Evolutionary conservation across 1,284 basidiomycete genomes (phyloP), one percentile per base, ranked within the genome.

Genomic region (Sphagnurus paluster): DNA sequence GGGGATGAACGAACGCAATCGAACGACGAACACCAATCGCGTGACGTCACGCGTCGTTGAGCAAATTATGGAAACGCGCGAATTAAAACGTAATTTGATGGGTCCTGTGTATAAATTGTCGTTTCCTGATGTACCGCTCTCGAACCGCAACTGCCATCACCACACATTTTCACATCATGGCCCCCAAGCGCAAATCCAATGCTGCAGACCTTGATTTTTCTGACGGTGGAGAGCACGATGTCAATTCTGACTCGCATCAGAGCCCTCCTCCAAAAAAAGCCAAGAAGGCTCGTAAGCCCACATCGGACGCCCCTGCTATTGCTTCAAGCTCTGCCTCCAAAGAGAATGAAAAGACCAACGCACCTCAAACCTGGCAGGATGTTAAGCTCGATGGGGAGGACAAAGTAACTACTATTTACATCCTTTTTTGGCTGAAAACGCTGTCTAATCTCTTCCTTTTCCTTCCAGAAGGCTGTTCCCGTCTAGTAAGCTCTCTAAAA

Each of bases 171-270:
- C 10, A 5, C 14, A n/a, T 25, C 20, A 64, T 63, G 57, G 47
- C 58, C 10, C 47, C 59, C 28, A 65, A 65, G 42, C 59, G 63
- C 52, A 64, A 64, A 49, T 61, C 59, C 2, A 59, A 67, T 37
- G 54, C 56, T 24, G 37, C 56, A 20, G 46, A 62, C 34, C 36
- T 38, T 26, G 16, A 42, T 44, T 37, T 7, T 41, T n/a, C 11
- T 37, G 8, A 35, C 24, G 23, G 44, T 49, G 16, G 42, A 46
- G 34, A 33, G 37, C 23, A n/a, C n/a, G n/a, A n/a, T n/a, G n/a
- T n/a, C n/a, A n/a, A n/a, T n/a, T n/a, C n/a, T n/a, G 42, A 35
- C n/a, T 24, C 20, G 34, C 43, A 41, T n/a, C 42, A 39, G 16
- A 52, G 45, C 43, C 45, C 45, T 30, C 13, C 21, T 34, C 33